Evolutionary conservation across 2,329 filamentous ascomycete species (phyloP).

Genomic region (Pyrenochaeta sp.): DNA sequence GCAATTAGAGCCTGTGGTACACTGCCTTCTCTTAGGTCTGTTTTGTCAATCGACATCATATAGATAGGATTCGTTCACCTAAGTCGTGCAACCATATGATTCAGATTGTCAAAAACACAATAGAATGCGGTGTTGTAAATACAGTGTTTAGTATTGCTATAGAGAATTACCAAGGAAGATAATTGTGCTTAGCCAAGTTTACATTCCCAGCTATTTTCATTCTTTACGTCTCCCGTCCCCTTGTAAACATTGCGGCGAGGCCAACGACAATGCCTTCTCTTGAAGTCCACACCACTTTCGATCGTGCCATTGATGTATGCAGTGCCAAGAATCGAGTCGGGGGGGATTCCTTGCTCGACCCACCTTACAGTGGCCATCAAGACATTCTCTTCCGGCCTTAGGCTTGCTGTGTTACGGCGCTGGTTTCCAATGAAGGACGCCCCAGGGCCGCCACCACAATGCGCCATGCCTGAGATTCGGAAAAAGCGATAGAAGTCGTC

Average conservation of each 20-base stretch:
- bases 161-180: too few species aligned
- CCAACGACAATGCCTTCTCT: constrained; percentile 49
- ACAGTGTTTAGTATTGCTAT: too few species aligned
- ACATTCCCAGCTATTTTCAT: constrained; percentile 44
- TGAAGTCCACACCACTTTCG: constrained; percentile 37
- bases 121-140: too few species aligned
- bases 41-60: too few species aligned
- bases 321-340: constrained; percentile 49
- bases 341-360: constrained; percentile 55
- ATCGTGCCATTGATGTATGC: constrained; percentile 41
- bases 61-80: too few species aligned
- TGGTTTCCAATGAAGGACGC: constrained; percentile 49
- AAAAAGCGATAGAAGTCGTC: constrained; percentile 62
- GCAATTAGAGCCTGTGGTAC: too few species aligned
- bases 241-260: constrained; percentile 46
- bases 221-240: constrained; percentile 39
- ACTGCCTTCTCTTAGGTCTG: too few species aligned
- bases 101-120: too few species aligned
- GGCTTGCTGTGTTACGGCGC: constrained; percentile 25
- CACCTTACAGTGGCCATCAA: constrained; percentile 59
- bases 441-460: constrained; percentile 60
- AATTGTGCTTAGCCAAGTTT: too few species aligned
- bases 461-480: constrained; percentile 61
- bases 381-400: constrained; percentile 54
- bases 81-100: too few species aligned